Base-by-base conservation (phyloP, 148 eudicot species). In the Dianthus caryophyllus region DNA sequence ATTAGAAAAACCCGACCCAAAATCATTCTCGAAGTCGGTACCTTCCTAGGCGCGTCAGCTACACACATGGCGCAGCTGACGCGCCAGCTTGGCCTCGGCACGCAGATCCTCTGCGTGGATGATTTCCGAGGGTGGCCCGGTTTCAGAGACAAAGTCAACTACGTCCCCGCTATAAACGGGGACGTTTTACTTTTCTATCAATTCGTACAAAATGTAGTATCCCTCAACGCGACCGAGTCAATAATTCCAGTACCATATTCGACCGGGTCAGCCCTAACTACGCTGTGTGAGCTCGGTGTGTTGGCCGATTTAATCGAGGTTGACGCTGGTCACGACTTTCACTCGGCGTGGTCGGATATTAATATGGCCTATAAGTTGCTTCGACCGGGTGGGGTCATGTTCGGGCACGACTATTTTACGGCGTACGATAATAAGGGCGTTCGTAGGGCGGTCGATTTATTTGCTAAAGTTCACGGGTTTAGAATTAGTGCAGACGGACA, bases 51-150 rank as follows among this genome's bases (percentile, higher is more conserved):
- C 17, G 96, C 91, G n/a, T 89, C 96, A 9, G 87, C 96, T 5
- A 80, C 73, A 0, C 91, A 89, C 73, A 89, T 89, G 91, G 87
- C 78, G 5, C 66, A 66, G 39, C 64, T 89, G 56, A 78, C 84
- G 2, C 73, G 61, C 0, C 15, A 73, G 57, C 79, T 88, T 51
- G 91, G 85, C 0, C 73, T 84, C 10, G 11, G 79, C 0, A 79
- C 96, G 4, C 91, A 86, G 67, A 89, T 89, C 6, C 67, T 89
- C 10, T 89, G 96, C 65, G 22, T 89, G 0, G 96, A 89, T 52
- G 96, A 89, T 55, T 89, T 89, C 39, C 86, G 96, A 0, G 96
- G 96, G 15, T 88, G 96, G 91, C 84, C 88, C 25, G 87, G 88
- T 17, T 77, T 77, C 15, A 38, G 59, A 0, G 76, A 66, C n/a